Evolutionary conservation across 257 asterid genomes (phyloP), one percentile per base, ranked within the genome.

Genomic region (Capsicum rhomboideum): DNA sequence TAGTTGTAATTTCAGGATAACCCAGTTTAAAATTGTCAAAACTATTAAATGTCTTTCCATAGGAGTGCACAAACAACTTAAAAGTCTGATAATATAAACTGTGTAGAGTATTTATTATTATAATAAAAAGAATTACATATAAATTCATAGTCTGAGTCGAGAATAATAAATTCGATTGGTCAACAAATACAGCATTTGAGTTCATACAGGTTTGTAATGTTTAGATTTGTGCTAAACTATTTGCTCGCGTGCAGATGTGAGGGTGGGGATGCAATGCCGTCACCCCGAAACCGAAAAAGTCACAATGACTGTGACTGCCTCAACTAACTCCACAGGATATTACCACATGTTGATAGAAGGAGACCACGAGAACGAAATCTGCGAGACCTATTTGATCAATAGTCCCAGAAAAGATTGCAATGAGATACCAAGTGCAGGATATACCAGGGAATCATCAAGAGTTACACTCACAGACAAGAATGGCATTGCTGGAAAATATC

Each of bases 251-350:
- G 44, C 84, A 93, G 97, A 91, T n/a, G 95, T 91, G 1, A 83
- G 56, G 26, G 94, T 93, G 83, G 78, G 79, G 6, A 13, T 93
- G 83, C 90, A 90, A 63, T 93, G 97, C 91, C 69, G 66, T 20
- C 85, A 89, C 80, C 75, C 53, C 0, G 87, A 80, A 23, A 87
- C 86, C 0, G 83, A 79, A 42, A 50, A 84, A 6, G 78, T 90
- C 16, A 89, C 91, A 3, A 89, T 81, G 77, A 77, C 89, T 0
- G 67, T 63, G 2, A 90, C 91, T 8, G 92, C 90, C 0, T 12
- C 75, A 2, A 86, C 93, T 20, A 89, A 89, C 3, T 50, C 63
- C 8, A 11, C 83, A 1, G 96, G 94, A 0, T 85, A 64, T 31
- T 92, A 93, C 78, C 86, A 72, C 55, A 64, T 92, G 8, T 1